These are phyloP conservation scores for Leptographium radiaticola DNA, from an alignment of 2,329 filamentous ascomycete genomes.

Conservation along the genomic window DNA sequence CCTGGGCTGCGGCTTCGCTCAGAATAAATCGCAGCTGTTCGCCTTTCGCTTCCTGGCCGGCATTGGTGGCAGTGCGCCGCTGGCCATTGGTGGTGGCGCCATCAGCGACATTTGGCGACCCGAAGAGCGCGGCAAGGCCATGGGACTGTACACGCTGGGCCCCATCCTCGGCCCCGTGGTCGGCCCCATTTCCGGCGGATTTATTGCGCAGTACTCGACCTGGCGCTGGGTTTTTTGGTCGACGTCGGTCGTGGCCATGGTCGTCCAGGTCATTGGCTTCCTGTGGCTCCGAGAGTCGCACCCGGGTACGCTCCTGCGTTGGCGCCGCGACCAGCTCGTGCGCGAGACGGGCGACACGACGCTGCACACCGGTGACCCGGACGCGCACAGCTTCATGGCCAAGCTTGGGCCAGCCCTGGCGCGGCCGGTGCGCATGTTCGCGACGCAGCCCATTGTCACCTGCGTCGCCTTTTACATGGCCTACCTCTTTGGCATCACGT, in stretches of 20 bases:
- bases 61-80: conserved; percentile 8
- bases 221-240: conserved; percentile 1
- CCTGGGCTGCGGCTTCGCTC: conserved; percentile 53
- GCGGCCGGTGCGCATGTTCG: not conserved
- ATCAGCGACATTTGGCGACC: conserved; percentile 6
- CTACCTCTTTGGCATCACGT: conserved; percentile 1
- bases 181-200: not conserved
- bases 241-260: not conserved
- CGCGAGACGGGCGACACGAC: not conserved
- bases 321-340: not conserved
- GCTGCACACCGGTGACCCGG: not conserved
- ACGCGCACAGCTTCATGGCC: not conserved
- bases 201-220: not conserved
- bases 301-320: not conserved
- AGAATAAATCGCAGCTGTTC: conserved; percentile 28
- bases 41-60: conserved; percentile 12
- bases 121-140: conserved; percentile 1
- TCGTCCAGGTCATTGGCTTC: not conserved
- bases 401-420: not conserved
- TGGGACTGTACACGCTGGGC: not conserved
- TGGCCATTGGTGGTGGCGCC: conserved; percentile 9
- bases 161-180: not conserved
- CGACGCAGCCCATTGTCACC: not conserved
- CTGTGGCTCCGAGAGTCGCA: not conserved
- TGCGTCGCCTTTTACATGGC: not conserved